Evolutionary conservation across 495 filamentous ascomycete genomes (phyloP).

Genomic region (Aspergillus incahuasiensis): DNA sequence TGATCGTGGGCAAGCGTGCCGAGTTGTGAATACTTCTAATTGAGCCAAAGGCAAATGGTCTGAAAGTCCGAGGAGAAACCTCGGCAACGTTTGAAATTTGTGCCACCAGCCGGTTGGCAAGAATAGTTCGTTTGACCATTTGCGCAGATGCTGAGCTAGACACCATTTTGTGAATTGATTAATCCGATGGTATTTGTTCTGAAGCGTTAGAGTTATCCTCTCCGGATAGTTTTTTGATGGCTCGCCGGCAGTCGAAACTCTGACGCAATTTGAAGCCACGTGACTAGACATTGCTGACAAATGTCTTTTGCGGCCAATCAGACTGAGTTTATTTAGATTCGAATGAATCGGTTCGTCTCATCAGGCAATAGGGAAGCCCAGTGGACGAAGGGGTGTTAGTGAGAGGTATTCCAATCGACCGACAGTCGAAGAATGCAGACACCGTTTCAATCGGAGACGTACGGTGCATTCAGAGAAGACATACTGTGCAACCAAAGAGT

Average conservation of each 20-base stretch:
- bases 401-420: no score
- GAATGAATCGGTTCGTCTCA: not conserved
- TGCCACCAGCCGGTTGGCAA: constrained; percentile 25
- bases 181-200: not conserved
- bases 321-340: constrained; percentile 17
- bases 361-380: no score
- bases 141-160: constrained; percentile 30
- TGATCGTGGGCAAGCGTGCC: constrained; percentile 43
- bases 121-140: constrained; percentile 32
- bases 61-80: constrained; percentile 23
- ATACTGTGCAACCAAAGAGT: not conserved
- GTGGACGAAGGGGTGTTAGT: no score
- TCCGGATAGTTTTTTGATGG: constrained; percentile 8
- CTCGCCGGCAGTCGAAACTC: constrained; percentile 13
- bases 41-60: constrained; percentile 27
- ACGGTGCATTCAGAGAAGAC: no score
- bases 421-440: not conserved
- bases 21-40: constrained; percentile 35
- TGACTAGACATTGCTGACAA: constrained; percentile 32
- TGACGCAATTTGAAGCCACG: constrained; percentile 38
- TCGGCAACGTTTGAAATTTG: constrained; percentile 24
- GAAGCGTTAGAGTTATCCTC: not conserved
- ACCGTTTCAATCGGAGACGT: no score
- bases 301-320: constrained; percentile 27
- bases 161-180: constrained; percentile 25